Evolutionary conservation across 1,284 basidiomycete species (phyloP), one percentile per base, ranked within the genome.

Genomic region (Pterulicium gracile): DNA sequence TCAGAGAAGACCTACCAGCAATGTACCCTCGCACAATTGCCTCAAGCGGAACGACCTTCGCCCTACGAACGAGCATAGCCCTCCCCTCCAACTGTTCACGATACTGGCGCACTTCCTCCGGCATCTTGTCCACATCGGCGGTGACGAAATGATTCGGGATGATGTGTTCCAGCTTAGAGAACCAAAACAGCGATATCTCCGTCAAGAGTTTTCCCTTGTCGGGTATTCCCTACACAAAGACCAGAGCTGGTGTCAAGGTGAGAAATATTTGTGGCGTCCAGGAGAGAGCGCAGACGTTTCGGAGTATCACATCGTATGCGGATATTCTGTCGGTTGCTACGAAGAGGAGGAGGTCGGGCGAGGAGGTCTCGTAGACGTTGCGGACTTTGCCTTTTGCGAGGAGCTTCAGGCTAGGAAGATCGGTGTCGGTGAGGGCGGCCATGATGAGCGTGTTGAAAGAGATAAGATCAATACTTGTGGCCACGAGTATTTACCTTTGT

Each of bases 1-100:
- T 14, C 19, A 3, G 20, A 7, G 42, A 41, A 40, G 36, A 56
- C 73, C 51, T 48, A 87, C 94, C 94, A 21, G 95, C 90, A 50
- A 99, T 74, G 66, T 98, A 98, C 3, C 95, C 95, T 50, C 96
- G 71, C 13, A 98, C 95, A 56, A 98, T 98, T 2, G 89, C 93
- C 65, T 99, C 96, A n/a, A 98, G 75, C 41, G 90, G 91, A 22
- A 98, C 70, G 14, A 99, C 88, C 58, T 86, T 75, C 4, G 93
- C 94, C 57, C 86, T 92, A 59, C 71, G 78, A 12, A 98, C 95
- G 44, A 98, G 81, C 87, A 98, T 97, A 3, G 84, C 73, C 19
- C 95, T 72, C 1, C 86, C 94, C 48, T 85, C 76, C 14, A 98
- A 75, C 65, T 89, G 77, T 43, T 77, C 74, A 52, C 73, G 73